Evolutionary conservation across 805 yeast species (phyloP).

Genomic region (Saccharomycopsis synnaedendra): DNA sequence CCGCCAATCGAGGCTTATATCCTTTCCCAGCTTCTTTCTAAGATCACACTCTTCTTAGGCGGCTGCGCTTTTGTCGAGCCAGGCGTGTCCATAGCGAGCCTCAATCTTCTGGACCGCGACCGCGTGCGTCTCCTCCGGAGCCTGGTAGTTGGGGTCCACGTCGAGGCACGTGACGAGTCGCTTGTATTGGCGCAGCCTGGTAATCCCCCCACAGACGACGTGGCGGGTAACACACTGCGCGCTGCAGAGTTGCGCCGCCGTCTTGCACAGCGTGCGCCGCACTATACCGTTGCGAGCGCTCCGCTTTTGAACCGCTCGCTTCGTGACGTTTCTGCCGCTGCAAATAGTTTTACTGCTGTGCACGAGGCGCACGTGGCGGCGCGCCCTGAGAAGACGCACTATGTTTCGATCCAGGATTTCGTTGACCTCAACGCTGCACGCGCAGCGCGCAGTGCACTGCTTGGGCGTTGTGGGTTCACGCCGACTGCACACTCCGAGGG

Average conservation of each 20-base stretch:
- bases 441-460: conserved; percentile 1
- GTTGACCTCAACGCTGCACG: conserved; percentile 11
- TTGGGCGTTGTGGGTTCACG: conserved; percentile 14
- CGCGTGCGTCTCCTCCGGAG: conserved; percentile 7
- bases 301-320: conserved; percentile 11
- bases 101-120: conserved; percentile 8
- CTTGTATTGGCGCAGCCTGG: conserved; percentile 5
- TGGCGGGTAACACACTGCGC: conserved; percentile 6
- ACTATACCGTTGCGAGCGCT: conserved; percentile 9
- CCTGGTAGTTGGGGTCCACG: conserved; percentile 14
- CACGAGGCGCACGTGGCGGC: conserved; percentile 13
- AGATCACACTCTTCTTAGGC: conserved; percentile 7
- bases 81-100: conserved; percentile 13
- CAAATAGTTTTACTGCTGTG: conserved; percentile 14
- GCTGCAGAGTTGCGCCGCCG: conserved; percentile 10
- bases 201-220: not conserved
- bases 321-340: conserved; percentile 10
- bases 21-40: conserved; percentile 8
- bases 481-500: not conserved
- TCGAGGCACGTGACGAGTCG: conserved; percentile 8
- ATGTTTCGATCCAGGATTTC: conserved; percentile 13
- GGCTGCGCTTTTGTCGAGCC: conserved; percentile 16
- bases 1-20: conserved; percentile 15
- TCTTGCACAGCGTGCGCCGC: conserved; percentile 8
- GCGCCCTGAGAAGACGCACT: conserved; percentile 10